Evolutionary conservation across 768 basidiomycete genomes (phyloP).

Genomic region (Suillus lakei): DNA sequence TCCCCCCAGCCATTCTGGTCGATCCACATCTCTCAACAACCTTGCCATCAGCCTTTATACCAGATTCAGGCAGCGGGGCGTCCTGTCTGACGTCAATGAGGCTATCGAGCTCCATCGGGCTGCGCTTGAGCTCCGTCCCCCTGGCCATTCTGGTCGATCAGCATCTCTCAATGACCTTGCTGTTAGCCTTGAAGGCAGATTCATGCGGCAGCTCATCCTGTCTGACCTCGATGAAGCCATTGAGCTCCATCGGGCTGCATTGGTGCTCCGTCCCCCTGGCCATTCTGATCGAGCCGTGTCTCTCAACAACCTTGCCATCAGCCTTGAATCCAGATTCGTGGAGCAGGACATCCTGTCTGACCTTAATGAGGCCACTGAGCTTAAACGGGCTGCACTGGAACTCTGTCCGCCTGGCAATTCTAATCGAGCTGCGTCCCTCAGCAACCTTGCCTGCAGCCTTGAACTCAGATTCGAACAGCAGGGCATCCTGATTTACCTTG

Average conservation of each 20-base stretch:
- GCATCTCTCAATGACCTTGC: constrained; percentile 10
- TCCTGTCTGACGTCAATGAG: constrained; percentile 9
- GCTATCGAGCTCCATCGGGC: constrained; percentile 13
- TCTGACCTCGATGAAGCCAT: constrained; percentile 22
- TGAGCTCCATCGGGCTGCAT: constrained; percentile 1
- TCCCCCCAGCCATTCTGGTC: neutral
- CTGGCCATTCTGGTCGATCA: constrained; percentile 15
- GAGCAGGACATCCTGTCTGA: neutral
- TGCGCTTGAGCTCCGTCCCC: constrained; percentile 11
- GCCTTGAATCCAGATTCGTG: neutral
- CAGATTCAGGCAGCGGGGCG: neutral
- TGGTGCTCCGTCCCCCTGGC: constrained; percentile 3
- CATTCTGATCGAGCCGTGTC: neutral
- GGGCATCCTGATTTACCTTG: neutral
- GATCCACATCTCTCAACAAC: neutral
- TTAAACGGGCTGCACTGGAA: neutral
- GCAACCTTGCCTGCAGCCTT: constrained; percentile 18
- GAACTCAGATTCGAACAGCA: constrained; percentile 14
- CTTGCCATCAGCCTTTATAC: neutral
- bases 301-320: constrained; percentile 17
- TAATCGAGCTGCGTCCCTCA: constrained; percentile 1
- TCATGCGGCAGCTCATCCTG: constrained; percentile 1
- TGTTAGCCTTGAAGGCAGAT: constrained; percentile 10
- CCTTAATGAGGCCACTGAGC: constrained; percentile 4
- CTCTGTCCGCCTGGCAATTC: constrained; percentile 2